Base-by-base conservation (phyloP, 495 filamentous ascomycete species). In the Xylaria longipes region DNA sequence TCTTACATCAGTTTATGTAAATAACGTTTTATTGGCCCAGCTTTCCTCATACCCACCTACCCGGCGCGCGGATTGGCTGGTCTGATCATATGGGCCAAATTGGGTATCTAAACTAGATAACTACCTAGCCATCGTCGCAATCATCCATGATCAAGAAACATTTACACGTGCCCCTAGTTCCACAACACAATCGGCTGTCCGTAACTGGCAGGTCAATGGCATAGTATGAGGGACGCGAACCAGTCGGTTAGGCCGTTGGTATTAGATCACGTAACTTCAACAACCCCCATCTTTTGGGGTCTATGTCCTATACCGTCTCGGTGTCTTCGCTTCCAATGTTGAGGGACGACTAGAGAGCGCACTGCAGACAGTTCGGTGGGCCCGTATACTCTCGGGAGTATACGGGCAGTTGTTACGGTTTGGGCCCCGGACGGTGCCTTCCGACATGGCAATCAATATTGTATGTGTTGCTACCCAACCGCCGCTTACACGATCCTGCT, bases 401-500 rank as follows among this genome's bases (percentile, higher is more conserved):
- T n/a, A n/a, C n/a, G n/a, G 22, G 9, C 48, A 52, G 25, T 56
- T 29, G 12, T 17, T 2, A 56, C 27, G 12, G 14, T 15, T 56
- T 15, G 50, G 50, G 25, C 11, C 15, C 25, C n/a, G 6, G 45
- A 20, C 45, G 20, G n/a, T 46, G 29, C 17, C 52, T 60, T 17
- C 33, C 58, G 35, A 62, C 29, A n/a, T 35, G 56, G 6, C 31
- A 37, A 2, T 8, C 29, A 15, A 11, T 31, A n/a, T n/a, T n/a
- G n/a, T n/a, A 41, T 63, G 60, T 43, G 37, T 63, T 43, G 60
- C 12, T 63, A 63, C 60, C 60, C 35, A 61, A 61, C 37, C 33
- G n/a, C n/a, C n/a, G n/a, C n/a, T n/a, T n/a, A n/a, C n/a, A n/a
- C n/a, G n/a, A n/a, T n/a, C n/a, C n/a, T n/a, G n/a, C 58, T 39